Conservation (phyloP, 495 filamentous ascomycete genomes). For the Daldinia decipiens region DNA sequence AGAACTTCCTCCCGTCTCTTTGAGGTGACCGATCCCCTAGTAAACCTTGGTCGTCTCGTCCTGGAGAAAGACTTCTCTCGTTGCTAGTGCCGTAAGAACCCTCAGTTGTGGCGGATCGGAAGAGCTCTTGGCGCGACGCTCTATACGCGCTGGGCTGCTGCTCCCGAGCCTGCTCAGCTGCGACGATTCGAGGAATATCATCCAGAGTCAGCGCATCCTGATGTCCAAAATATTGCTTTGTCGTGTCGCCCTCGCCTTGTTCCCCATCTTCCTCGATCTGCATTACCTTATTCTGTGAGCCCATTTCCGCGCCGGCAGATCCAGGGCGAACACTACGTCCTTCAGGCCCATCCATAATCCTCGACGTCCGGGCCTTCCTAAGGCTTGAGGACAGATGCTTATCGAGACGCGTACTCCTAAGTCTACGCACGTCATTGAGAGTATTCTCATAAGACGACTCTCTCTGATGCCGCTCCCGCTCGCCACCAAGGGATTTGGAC, state of each 20-base stretch:
- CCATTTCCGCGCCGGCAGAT: conserved; percentile 75
- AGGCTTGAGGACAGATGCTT: conserved; percentile 91
- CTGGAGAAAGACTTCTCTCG: conserved; percentile 77
- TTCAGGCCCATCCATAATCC: conserved; percentile 92
- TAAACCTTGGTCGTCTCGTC: conserved; percentile 65
- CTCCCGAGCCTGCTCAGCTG: conserved; percentile 92
- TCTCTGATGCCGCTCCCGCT: conserved; percentile 64
- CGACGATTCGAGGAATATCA: conserved; percentile 97
- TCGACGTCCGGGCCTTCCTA: conserved; percentile 87
- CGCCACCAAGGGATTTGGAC: conserved; percentile 77
- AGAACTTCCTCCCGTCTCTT: conserved; percentile 78
- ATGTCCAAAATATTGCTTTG: conserved; percentile 84
- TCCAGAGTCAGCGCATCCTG: conserved; percentile 93
- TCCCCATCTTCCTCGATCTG: conserved; percentile 91
- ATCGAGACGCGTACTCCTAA: conserved; percentile 93
- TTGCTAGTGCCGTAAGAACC: conserved; percentile 78
- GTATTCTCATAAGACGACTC: conserved; percentile 92
- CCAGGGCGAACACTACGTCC: conserved; percentile 79
- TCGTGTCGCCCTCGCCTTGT: conserved; percentile 73
- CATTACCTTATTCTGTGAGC: conserved; percentile 66
- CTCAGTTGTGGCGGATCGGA: conserved; percentile 70
- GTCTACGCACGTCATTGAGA: conserved; percentile 89
- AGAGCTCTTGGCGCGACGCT: conserved; percentile 76
- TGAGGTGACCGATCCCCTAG: conserved; percentile 61
- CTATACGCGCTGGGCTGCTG: conserved; percentile 79